Evolutionary conservation across 1,284 basidiomycete species (phyloP), one percentile per base, ranked within the genome.

Genomic region (Pascua guehoae): DNA sequence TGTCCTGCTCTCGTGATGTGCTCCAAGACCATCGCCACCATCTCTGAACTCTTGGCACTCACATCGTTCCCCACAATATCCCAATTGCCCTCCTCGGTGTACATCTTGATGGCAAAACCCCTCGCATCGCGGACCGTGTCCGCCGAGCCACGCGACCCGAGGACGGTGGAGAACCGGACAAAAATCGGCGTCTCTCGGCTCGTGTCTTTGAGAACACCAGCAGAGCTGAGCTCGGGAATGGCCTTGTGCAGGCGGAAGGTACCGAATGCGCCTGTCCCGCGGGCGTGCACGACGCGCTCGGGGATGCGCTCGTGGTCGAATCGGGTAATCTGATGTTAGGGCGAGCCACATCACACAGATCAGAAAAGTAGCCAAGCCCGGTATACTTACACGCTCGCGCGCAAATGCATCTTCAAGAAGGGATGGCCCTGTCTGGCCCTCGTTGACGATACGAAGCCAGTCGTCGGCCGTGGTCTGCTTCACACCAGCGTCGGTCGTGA

Each of bases 61-160:
- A 18, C 77, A 65, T 79, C 77, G 63, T 74, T 76, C 9, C 70
- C 70, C 37, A 90, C 88, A 36, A 91, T 74, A 66, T 92, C 89
- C 79, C 86, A 86, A 81, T 88, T 92, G 38, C 92, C 92, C 72
- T 95, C 84, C 24, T 88, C 84, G 0, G 93, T 93, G 74, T 84
- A 86, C 65, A 96, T 81, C 81, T 96, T 96, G 81, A 95, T 77
- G 4, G 91, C 85, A 71, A 95, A 96, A 7, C 91, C 92, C 77
- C 91, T 88, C 24, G 88, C 87, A 66, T 93, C 89, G 41, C 90
- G 84, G 32, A 88, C 71, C 37, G 66, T 67, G 58, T 79, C 79
- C 4, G 88, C 86, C 58, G 85, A 87, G 16, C 89, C 90, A 55
- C 83, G 81, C 2, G 84, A 82, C 0, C 89, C 89, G 62, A 86